Evolutionary conservation across 2,329 filamentous ascomycete species (phyloP).

Genomic region (Neophaeococcomyces mojaviensis): DNA sequence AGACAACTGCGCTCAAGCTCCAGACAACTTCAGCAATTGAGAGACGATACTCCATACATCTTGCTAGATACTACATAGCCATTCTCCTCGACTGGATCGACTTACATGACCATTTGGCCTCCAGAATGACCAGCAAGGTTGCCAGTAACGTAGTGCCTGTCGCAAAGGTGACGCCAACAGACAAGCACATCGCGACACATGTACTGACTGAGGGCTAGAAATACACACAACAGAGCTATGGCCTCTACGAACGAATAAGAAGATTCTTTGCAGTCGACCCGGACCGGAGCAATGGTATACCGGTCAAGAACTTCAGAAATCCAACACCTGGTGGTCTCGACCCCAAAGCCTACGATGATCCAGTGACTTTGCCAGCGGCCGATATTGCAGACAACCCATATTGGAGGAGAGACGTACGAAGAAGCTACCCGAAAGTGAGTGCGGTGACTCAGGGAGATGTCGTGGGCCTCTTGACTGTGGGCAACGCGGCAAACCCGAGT

Average conservation of each 20-base stretch:
- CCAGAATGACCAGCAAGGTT: slow-evolving; percentile 5
- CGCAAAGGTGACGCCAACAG: slow-evolving; percentile 3
- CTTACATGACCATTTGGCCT: neutral
- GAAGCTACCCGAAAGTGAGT: slow-evolving; percentile 72
- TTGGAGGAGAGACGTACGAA: slow-evolving; percentile 87
- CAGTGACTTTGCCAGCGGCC: slow-evolving; percentile 72
- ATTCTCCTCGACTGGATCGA: neutral
- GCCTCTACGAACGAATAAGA: slow-evolving; percentile 80
- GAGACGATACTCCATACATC: neutral
- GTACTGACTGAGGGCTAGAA: slow-evolving; percentile 53
- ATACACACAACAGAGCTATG: slow-evolving; percentile 86
- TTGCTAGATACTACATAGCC: too few relatives aligned
- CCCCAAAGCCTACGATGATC: slow-evolving; percentile 68
- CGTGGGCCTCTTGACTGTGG: slow-evolving; percentile 75
- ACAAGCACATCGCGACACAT: neutral
- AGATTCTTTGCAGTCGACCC: slow-evolving; percentile 72
- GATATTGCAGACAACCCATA: slow-evolving; percentile 89
- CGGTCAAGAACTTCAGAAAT: slow-evolving; percentile 87
- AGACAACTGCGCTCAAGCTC: neutral
- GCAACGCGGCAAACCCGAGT: slow-evolving; percentile 72
- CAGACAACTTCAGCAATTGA: neutral
- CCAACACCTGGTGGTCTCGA: slow-evolving; percentile 69
- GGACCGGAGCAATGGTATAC: slow-evolving; percentile 82
- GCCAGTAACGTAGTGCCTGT: slow-evolving; percentile 5
- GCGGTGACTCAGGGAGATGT: slow-evolving; percentile 77